Percentiles rank a stretch among this genome's conserved stretches.
phyloP scores from a whole-genome alignment of 2,329 filamentous ascomycete species.

The Penicillium sumatraense region DNA sequence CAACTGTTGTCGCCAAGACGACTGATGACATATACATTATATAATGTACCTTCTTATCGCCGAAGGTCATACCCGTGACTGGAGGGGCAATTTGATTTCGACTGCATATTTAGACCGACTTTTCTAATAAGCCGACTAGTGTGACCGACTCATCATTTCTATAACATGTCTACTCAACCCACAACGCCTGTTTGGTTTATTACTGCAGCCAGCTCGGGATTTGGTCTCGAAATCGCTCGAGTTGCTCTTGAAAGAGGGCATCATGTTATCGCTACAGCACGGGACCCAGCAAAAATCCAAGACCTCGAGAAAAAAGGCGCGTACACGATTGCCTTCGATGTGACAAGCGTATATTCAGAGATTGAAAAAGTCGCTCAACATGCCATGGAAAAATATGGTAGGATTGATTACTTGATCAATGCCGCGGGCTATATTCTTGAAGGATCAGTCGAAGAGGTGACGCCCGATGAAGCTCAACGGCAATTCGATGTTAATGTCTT shows the following conservation, averaged over 20 bases:
- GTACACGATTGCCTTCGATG: not conserved
- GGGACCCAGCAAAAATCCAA: slow-evolving; percentile 34
- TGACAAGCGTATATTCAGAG: not conserved
- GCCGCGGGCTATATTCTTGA: slow-evolving; percentile 15
- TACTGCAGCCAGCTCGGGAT: slow-evolving; percentile 57
- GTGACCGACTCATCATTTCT: not conserved
- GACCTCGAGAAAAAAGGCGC: not conserved
- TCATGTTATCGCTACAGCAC: slow-evolving; percentile 57
- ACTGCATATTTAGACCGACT: not conserved
- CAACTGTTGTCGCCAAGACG: not conserved
- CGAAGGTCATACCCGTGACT: not conserved
- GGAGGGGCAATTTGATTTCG: not conserved
- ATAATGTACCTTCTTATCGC: not conserved
- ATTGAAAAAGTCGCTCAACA: slow-evolving; percentile 3
- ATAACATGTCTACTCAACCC: not conserved
- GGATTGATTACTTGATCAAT: slow-evolving; percentile 14
- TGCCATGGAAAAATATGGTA: slow-evolving; percentile 4
- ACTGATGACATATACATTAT: not conserved
- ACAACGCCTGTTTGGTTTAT: slow-evolving; percentile 55
- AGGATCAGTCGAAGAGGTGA: slow-evolving; percentile 11
- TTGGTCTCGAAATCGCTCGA: slow-evolving; percentile 53
- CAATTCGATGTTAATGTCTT: slow-evolving; percentile 14
- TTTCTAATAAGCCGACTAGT: not conserved
- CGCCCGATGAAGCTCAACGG: slow-evolving; percentile 6
- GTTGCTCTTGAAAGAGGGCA: slow-evolving; percentile 53